Evolutionary conservation across 2,329 filamentous ascomycete genomes (phyloP), one percentile per base, ranked within the genome.

Genomic region (Aspergillus sp.): DNA sequence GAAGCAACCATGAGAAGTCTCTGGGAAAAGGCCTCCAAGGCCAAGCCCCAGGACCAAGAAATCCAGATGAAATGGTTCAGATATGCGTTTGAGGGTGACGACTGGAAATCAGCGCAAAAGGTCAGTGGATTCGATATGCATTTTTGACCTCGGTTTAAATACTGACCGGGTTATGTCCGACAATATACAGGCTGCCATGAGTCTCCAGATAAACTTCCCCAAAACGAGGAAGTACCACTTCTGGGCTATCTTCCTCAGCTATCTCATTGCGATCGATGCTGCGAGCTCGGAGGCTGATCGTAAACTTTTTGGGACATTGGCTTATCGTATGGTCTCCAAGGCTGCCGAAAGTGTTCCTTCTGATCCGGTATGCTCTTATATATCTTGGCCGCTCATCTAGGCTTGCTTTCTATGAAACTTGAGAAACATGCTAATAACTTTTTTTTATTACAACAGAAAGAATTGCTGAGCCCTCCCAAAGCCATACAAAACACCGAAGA

Each of bases 71-170:
- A 59, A 44, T 75, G 72, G 72, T 73, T 74, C 43, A 59, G 58
- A 5, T 57, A 62, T 39, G 65, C 68, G 10, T 69, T 71, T 46
- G 61, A 69, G 27, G 57, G 54, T 27, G 59, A 60, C 37, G 64
- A 73, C 43, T 75, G 70, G 67, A 70, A 68, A 49, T 68, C 66
- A 38, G 73, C 73, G 33, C 72, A 75, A 49, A 74, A 74, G 67
- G 72, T 74, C 45, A 42, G 66, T 56, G n/a, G n/a, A 27, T 10
- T 28, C n/a, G 10, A 9, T 41, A 19, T 19, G 19, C 13, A 30
- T 33, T 36, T 13, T 12, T 8, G 26, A n/a, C 12, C 29, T 11
- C 13, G 26, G 26, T 11, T 7, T 27, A 7, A n/a, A 8, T 9
- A 19, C 11, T 19, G 29, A 40, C 6, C 8, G 28, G 19, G 19